A percentile compares a stretch with the other conserved stretches of the same genome.
phyloP scores from a whole-genome alignment of 345 rosid species.

The Corchorus capsularis region DNA sequence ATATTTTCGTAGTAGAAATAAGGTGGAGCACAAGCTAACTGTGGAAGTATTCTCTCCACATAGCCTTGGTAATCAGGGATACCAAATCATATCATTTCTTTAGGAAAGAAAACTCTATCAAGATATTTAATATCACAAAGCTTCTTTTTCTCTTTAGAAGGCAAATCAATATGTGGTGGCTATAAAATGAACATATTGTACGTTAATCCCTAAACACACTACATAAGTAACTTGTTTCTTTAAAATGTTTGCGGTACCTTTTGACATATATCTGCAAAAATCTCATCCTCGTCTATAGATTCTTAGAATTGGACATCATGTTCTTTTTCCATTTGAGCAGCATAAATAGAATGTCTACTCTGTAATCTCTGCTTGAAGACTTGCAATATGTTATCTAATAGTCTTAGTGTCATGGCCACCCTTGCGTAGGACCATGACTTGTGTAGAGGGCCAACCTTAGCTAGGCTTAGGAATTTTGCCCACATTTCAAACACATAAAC shows the following conservation, averaged over 20 bases:
- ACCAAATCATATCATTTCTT: conserved; percentile 84
- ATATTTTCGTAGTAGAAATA: conserved; percentile 90
- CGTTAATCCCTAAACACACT: no score
- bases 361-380: conserved; percentile 47
- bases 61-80: conserved; percentile 45
- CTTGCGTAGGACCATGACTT: no score
- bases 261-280: no score
- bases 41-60: conserved; percentile 50
- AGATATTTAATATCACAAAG: not conserved
- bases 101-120: conserved; percentile 38
- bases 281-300: no score
- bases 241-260: no score
- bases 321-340: conserved; percentile 69
- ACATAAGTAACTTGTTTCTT: no score
- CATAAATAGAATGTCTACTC: conserved; percentile 67
- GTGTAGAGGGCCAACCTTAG: no score
- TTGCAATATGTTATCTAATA: conserved; percentile 36
- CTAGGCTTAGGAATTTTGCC: no score
- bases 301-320: conserved; percentile 30
- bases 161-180: not conserved
- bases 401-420: no score
- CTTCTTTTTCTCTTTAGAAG: conserved; percentile 24
- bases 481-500: no score
- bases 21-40: conserved; percentile 59
- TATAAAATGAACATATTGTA: no score